Evolutionary conservation across 495 filamentous ascomycete species (phyloP).

Genomic region (Penicillium ochrochloron): DNA sequence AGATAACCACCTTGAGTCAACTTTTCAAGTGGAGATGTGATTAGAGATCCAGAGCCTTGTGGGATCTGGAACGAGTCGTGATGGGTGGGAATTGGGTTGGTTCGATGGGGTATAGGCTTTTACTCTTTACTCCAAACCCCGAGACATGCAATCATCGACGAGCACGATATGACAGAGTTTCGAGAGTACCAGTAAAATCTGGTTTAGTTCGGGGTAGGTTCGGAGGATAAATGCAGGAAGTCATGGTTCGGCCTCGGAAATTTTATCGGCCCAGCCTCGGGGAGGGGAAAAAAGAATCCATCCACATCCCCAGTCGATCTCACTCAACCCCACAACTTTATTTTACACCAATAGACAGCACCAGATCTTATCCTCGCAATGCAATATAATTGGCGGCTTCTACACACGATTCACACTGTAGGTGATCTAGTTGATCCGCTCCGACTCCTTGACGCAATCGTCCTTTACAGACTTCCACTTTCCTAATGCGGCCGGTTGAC

Average conservation of each 20-base stretch:
- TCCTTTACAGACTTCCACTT: constrained; percentile 1
- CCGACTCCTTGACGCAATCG: constrained; percentile 38
- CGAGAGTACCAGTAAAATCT: no score
- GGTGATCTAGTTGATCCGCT: background rate
- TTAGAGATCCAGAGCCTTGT: background rate
- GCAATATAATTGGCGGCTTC: background rate
- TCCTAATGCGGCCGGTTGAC: constrained; percentile 21
- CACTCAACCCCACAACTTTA: constrained; percentile 1
- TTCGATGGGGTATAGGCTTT: background rate
- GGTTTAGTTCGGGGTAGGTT: no score
- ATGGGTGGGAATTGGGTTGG: background rate
- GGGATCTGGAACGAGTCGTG: background rate
- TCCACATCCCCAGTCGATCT: background rate
- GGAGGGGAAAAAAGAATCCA: background rate
- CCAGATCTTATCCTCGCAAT: background rate
- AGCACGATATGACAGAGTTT: no score
- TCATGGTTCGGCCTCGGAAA: no score
- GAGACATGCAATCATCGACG: no score
- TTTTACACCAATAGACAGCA: background rate
- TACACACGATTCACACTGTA: background rate
- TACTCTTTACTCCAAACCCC: no score
- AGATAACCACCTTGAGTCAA: background rate
- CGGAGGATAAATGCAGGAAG: no score
- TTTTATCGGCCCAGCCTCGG: background rate
- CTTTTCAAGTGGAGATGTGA: background rate